Percentiles rank a stretch among this genome's conserved stretches.
These are phyloP conservation scores for Trichophyton equinum DNA, from an alignment of 2,329 filamentous ascomycete species.

Conservation along the genomic window DNA sequence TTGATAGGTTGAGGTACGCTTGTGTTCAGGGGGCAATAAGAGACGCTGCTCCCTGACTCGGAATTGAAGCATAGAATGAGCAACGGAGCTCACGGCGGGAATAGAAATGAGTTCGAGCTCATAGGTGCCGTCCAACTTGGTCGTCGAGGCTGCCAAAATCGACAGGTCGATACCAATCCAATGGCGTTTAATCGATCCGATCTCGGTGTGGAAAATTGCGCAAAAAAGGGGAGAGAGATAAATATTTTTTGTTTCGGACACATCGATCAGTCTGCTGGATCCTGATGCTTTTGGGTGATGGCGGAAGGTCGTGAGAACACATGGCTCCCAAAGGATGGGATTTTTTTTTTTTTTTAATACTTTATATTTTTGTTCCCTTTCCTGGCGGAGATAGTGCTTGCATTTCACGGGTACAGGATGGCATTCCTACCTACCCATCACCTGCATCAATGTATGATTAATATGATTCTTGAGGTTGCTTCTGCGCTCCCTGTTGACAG, in stretches of 20 bases:
- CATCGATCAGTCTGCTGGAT: not conserved
- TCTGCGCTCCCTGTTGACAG: not conserved
- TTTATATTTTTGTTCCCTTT: not conserved
- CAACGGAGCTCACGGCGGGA: not conserved
- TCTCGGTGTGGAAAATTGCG: not conserved
- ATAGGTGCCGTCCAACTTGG: not conserved
- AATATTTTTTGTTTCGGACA: not conserved
- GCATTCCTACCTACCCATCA: not conserved
- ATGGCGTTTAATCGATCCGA: not conserved
- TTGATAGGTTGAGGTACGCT: constrained; percentile 7
- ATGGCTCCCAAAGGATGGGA: not conserved
- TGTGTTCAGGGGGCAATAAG: not conserved
- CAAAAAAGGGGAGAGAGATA: not conserved
- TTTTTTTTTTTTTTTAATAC: not conserved
- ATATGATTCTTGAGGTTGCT: not conserved
- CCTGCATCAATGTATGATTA: not conserved
- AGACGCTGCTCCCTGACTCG: not conserved
- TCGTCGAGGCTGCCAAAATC: not conserved
- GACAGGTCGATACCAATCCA: not conserved
- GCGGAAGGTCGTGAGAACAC: not conserved
- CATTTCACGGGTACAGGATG: not conserved
- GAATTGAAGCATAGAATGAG: not conserved
- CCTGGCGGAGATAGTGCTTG: not conserved
- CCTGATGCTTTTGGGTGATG: not conserved
- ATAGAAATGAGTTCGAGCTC: not conserved